Evolutionary conservation across 768 basidiomycete species (phyloP).

Genomic region (Serendipita indica): DNA sequence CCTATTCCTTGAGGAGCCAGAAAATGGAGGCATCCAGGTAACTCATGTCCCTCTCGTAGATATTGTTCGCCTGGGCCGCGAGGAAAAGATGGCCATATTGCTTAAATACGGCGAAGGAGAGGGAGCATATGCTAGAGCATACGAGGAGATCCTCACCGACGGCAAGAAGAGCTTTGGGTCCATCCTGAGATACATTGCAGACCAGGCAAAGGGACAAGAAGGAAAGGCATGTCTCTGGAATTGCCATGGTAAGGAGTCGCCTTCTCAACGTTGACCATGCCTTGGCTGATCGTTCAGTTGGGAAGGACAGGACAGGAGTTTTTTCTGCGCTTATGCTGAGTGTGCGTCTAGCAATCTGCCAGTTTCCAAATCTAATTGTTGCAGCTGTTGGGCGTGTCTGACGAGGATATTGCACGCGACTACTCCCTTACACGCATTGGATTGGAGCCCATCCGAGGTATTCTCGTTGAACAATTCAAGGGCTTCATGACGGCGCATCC

Average conservation of each 20-base stretch:
- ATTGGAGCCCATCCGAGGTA: constrained; percentile 60
- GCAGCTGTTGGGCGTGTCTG: constrained; percentile 58
- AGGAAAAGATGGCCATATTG: background rate
- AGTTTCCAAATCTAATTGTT: background rate
- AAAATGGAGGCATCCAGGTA: background rate
- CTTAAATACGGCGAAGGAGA: background rate
- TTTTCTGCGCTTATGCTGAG: constrained; percentile 5
- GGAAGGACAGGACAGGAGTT: constrained; percentile 60
- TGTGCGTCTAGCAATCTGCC: constrained; percentile 1
- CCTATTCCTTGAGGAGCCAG: background rate
- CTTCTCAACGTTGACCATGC: background rate
- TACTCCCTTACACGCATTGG: constrained; percentile 68
- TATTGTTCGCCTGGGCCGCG: too few relatives aligned
- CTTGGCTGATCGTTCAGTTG: constrained; percentile 29
- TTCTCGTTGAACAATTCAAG: constrained; percentile 35
- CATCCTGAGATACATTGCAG: constrained; percentile 59
- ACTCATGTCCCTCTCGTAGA: background rate
- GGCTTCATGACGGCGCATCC: constrained; percentile 21
- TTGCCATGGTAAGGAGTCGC: constrained; percentile 40
- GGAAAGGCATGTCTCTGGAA: constrained; percentile 46
- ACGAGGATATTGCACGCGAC: constrained; percentile 50
- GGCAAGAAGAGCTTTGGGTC: constrained; percentile 52
- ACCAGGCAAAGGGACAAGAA: constrained; percentile 37
- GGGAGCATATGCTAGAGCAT: constrained; percentile 31
- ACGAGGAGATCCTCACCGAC: constrained; percentile 66